Conservation (phyloP, 2,329 filamentous ascomycete species). For the Aspergillus sp. region DNA sequence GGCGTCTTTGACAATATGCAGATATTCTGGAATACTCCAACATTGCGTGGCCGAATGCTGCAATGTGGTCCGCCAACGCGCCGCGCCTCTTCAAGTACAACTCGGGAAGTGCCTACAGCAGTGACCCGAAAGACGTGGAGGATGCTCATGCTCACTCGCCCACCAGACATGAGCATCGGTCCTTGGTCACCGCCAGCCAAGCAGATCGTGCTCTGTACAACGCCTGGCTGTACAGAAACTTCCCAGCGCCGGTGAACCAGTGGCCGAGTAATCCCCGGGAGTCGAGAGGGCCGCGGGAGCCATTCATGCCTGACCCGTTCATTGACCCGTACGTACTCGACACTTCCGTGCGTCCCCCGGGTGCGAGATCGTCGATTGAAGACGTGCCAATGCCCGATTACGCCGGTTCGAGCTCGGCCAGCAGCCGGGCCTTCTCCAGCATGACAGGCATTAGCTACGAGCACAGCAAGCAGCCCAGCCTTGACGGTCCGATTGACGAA, state of each 20-base stretch:
- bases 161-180: conserved; percentile 27
- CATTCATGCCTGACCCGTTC: conserved; percentile 32
- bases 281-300: conserved; percentile 21
- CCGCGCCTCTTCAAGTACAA: conserved; percentile 30
- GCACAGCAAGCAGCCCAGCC: conserved; percentile 33
- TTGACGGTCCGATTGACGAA: conserved; percentile 23
- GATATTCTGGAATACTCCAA: conserved; percentile 62
- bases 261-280: conserved; percentile 16
- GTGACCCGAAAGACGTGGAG: conserved; percentile 36
- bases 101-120: conserved; percentile 13
- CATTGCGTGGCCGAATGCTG: conserved; percentile 70
- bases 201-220: conserved; percentile 14
- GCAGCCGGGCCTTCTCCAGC: conserved; percentile 33
- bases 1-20: conserved; percentile 24
- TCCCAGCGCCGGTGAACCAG: conserved; percentile 19
- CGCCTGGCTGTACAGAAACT: conserved; percentile 22
- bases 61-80: conserved; percentile 56
- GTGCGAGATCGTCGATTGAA: conserved; percentile 30
- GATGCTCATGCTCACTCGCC: conserved; percentile 59
- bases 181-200: conserved; percentile 13
- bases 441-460: conserved; percentile 34
- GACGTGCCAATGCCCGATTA: conserved; percentile 44
- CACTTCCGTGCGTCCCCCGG: conserved; percentile 18
- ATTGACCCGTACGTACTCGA: conserved; percentile 28
- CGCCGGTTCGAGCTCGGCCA: conserved; percentile 29